A percentile compares a stretch with the other conserved stretches of the same genome.
These are phyloP conservation scores for Chimonanthus praecox DNA, from an alignment of 164 flowering plant genomes.

Conservation along the genomic window DNA sequence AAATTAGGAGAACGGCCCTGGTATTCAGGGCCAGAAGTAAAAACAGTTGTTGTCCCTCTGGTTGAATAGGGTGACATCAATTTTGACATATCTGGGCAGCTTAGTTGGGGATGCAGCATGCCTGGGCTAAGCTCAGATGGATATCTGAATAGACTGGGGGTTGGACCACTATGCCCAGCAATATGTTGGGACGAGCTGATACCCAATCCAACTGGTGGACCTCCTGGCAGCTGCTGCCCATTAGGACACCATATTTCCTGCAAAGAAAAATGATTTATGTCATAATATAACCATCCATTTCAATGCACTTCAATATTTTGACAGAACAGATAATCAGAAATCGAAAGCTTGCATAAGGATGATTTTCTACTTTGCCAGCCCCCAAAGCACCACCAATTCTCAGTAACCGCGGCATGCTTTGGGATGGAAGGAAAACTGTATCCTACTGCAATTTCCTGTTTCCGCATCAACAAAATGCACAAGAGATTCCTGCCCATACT, in stretches of 20 bases:
- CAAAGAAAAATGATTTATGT: neutral
- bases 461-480: too few relatives aligned
- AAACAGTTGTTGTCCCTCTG: too few relatives aligned
- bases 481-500: too few relatives aligned
- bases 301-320: neutral
- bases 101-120: constrained; percentile 8
- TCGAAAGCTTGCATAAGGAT: too few relatives aligned
- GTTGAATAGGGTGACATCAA: constrained; percentile 3
- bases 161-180: constrained; percentile 7
- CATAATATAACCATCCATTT: neutral
- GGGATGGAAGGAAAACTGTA: too few relatives aligned
- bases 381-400: neutral
- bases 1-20: constrained; percentile 13
- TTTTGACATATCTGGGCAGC: constrained; percentile 9
- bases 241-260: constrained; percentile 29
- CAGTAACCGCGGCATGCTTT: too few relatives aligned
- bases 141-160: constrained; percentile 10
- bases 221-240: constrained; percentile 10
- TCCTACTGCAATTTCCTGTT: neutral
- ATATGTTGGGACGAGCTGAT: constrained; percentile 14
- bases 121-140: constrained; percentile 14
- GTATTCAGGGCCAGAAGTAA: neutral
- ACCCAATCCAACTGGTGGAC: constrained; percentile 13
- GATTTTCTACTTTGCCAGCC: neutral
- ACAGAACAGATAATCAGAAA: neutral